These are phyloP conservation scores for Pinus albicaulis DNA, from an alignment of 75 land plant genomes.

Conservation along the genomic window DNA sequence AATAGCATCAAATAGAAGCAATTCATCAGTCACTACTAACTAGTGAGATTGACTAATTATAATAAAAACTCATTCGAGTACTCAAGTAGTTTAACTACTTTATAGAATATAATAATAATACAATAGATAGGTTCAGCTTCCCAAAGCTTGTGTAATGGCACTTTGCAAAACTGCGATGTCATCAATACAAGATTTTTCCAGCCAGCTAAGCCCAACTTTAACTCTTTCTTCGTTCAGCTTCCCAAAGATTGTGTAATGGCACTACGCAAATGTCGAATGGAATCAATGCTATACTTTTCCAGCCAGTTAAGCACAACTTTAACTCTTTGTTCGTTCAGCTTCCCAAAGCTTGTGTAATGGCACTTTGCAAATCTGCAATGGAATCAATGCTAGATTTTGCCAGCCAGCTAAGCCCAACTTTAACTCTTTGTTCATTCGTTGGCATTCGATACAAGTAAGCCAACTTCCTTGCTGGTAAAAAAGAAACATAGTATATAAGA, in stretches of 20 bases:
- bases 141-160: constrained; percentile 34
- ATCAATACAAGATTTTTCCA: constrained; percentile 81
- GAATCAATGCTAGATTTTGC: constrained; percentile 86
- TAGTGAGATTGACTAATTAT: too few relatives aligned
- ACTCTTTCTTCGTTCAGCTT: constrained; percentile 62
- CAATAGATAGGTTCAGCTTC: neutral
- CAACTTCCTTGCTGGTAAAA: constrained; percentile 82
- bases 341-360: constrained; percentile 29
- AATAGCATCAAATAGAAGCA: too few relatives aligned
- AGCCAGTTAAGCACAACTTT: constrained; percentile 88
- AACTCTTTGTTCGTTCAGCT: constrained; percentile 68
- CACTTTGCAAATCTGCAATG: constrained; percentile 62
- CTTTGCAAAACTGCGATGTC: constrained; percentile 68
- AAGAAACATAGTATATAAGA: neutral
- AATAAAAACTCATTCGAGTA: too few relatives aligned
- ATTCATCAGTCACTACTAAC: too few relatives aligned
- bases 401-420: constrained; percentile 94
- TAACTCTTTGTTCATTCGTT: constrained; percentile 88
- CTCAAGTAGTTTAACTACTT: too few relatives aligned
- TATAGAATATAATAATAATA: too few relatives aligned
- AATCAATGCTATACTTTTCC: constrained; percentile 78
- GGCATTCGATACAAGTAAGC: constrained; percentile 88
- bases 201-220: constrained; percentile 78
- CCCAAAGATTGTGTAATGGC: constrained; percentile 31
- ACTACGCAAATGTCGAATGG: constrained; percentile 65